Conservation (phyloP, 208 protist genomes). For the Crithidia acanthocephali region DNA sequence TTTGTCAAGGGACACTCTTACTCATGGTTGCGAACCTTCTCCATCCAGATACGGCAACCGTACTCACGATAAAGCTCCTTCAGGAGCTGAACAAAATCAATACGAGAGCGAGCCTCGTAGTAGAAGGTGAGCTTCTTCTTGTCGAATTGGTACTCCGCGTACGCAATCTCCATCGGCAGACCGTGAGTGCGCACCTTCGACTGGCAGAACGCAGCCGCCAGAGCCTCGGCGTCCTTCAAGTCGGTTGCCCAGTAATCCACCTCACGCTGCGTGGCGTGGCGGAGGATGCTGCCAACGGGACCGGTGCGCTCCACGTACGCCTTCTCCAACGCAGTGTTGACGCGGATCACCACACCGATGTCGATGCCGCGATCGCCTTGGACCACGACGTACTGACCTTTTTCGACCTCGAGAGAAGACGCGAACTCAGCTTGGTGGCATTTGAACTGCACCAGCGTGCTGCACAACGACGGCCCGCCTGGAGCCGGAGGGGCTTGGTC, state of each 20-base stretch:
- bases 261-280: constrained; percentile 80
- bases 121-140: constrained; percentile 95
- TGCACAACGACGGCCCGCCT: constrained; percentile 40
- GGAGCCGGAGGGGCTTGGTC: constrained; percentile 39
- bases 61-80: constrained; percentile 89
- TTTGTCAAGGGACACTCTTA: neutral
- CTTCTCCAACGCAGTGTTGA: constrained; percentile 52
- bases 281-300: constrained; percentile 59
- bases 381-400: constrained; percentile 88
- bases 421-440: constrained; percentile 84
- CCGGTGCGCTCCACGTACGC: constrained; percentile 69
- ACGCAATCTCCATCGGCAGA: constrained; percentile 80
- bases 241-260: constrained; percentile 90
- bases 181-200: constrained; percentile 57
- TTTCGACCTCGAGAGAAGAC: constrained; percentile 54
- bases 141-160: constrained; percentile 93
- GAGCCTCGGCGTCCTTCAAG: constrained; percentile 79
- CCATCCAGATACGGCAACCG: constrained; percentile 92
- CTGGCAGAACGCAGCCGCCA: constrained; percentile 73
- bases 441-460: constrained; percentile 86
- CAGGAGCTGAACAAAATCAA: constrained; percentile 85
- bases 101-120: constrained; percentile 74
- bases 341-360: constrained; percentile 84
- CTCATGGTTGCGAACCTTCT: constrained; percentile 65
- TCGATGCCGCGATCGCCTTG: constrained; percentile 91